Base-by-base conservation (phyloP, 257 asterid genomes). In the Echites panduratus region DNA sequence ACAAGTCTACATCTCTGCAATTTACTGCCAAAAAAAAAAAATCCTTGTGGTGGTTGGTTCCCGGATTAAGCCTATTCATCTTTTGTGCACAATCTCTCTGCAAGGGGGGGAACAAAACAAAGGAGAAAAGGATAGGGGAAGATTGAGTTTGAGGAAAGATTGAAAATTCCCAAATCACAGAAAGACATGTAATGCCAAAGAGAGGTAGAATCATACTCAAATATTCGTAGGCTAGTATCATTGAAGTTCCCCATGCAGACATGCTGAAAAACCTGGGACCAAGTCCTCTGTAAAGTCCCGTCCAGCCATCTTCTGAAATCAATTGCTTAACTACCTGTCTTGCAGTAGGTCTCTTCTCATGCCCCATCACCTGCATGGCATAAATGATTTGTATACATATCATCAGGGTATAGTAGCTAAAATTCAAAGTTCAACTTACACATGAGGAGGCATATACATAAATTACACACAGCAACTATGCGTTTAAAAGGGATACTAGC, bases 171-270 rank as follows among this genome's bases (percentile, higher is more conserved):
- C 10, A 1, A 17, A 54, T 35, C 35, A 7, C 22, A 2, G 17
- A 17, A 26, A 2, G 43, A 6, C 16, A 72, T 43, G 16, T 26
- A 27, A 17, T 48, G 12, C 24, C 24, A 62, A 19, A 53, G n/a
- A 52, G 50, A 47, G 47, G 47, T 62, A 54, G 71, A 66, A 70
- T 44, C 86, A 72, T 89, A 95, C 99, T 95, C 68, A 95, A 83
- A 84, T 95, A 95, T 82, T 95, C 99, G 66, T 95, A 95, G 69
- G 99, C 95, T 56, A 95, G 83, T 78, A 95, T 95, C 99, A 95
- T 95, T 26, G 99, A 88, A 81, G 99, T 95, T 76, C 99, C 99
- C 98, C 99, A 95, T 12, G 99, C 97, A 43, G 99, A 95, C 95
- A 92, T 92, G 84, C 99, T 95, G 86, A 89, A 89, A 86, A 95